A percentile compares a stretch with the other conserved stretches of the same genome.
Conservation (phyloP, 2,329 filamentous ascomycete species). For the Colletotrichum cuscutae region DNA sequence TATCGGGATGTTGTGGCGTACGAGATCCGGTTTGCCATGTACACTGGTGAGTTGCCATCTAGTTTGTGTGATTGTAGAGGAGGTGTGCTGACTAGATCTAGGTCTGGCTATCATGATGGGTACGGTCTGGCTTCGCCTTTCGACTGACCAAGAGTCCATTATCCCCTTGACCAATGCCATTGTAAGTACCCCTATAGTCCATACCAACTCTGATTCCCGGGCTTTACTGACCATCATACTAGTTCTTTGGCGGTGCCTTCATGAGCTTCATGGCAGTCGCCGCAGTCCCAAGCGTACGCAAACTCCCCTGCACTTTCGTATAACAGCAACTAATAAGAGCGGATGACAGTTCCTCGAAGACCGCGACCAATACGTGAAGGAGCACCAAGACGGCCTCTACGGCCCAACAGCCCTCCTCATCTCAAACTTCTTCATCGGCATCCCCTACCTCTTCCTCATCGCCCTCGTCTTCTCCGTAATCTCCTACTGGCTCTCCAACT, state of each 20-base stretch:
- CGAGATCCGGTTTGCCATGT: constrained; percentile 85
- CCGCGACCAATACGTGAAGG: constrained; percentile 76
- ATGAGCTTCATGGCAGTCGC: constrained; percentile 87
- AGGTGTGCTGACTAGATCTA: constrained; percentile 48
- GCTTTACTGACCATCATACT: neutral
- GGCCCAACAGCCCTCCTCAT: constrained; percentile 78
- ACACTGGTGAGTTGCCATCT: constrained; percentile 47
- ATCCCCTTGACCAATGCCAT: constrained; percentile 86
- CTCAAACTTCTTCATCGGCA: constrained; percentile 83
- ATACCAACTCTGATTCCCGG: too few relatives aligned
- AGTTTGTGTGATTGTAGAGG: neutral
- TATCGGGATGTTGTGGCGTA: constrained; percentile 88
- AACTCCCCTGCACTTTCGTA: too few relatives aligned
- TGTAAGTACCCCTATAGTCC: neutral
- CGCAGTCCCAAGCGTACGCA: constrained; percentile 74
- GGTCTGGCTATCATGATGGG: constrained; percentile 87
- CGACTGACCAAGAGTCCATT: constrained; percentile 76
- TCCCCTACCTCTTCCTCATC: constrained; percentile 85
- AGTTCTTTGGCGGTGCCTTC: constrained; percentile 77
- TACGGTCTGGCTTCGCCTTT: constrained; percentile 83
- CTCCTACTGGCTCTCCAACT: constrained; percentile 84
- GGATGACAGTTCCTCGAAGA: constrained; percentile 75
- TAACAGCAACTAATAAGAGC: neutral
- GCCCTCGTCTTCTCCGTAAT: constrained; percentile 79
- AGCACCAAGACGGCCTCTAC: constrained; percentile 84